Conservation (phyloP, 164 flowering plant genomes). For the Annona squamosa region DNA sequence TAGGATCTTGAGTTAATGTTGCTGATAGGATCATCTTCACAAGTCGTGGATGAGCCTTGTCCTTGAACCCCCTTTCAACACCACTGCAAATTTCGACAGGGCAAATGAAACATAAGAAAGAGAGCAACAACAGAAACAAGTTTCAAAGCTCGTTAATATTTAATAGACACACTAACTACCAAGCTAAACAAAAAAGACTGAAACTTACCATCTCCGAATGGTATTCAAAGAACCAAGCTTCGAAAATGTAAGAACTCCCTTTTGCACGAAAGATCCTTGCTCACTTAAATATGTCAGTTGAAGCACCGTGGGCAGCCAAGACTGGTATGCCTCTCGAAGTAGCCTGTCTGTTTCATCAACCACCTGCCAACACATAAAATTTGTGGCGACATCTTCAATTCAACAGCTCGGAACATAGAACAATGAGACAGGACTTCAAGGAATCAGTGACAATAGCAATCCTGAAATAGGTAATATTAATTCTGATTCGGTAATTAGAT, state of each 20-base stretch:
- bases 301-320: constrained; percentile 89
- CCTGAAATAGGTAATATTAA: background rate
- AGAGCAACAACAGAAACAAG: background rate
- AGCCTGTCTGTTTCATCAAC: constrained; percentile 90
- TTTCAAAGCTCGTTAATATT: background rate
- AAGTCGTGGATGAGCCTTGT: constrained; percentile 66
- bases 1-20: constrained; percentile 83
- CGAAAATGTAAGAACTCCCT: constrained; percentile 13
- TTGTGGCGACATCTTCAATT: background rate
- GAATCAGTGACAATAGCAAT: background rate
- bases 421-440: background rate
- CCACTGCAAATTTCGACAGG: constrained; percentile 42
- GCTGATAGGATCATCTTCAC: constrained; percentile 87
- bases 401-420: background rate
- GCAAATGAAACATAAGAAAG: background rate
- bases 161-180: background rate
- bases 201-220: constrained; percentile 57
- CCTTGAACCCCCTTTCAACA: constrained; percentile 76
- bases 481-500: background rate
- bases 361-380: constrained; percentile 37
- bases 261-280: constrained; percentile 18
- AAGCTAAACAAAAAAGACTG: background rate
- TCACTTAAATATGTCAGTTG: constrained; percentile 34
- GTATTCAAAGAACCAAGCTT: constrained; percentile 55
- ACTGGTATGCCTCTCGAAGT: constrained; percentile 85